These are phyloP conservation scores for Pseudogymnoascus sp. DNA, from an alignment of 2,329 filamentous ascomycete genomes.

Conservation along the genomic window DNA sequence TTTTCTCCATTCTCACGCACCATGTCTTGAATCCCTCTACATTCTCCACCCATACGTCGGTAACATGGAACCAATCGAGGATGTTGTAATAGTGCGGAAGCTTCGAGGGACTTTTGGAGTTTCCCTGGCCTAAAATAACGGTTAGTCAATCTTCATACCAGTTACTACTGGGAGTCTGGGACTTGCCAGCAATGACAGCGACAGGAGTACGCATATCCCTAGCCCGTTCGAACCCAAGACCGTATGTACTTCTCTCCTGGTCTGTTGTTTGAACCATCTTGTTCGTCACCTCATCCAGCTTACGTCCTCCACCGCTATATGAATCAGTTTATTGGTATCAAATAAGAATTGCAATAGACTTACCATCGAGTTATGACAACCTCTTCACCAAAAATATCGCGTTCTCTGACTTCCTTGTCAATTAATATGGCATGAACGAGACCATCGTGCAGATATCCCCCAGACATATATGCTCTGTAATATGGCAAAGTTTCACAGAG, in stretches of 20 bases:
- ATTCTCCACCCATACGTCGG: conserved; percentile 59
- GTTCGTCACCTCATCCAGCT: conserved; percentile 36
- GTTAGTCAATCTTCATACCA: conserved; percentile 12
- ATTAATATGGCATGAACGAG: conserved; percentile 50
- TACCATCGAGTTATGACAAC: conserved; percentile 56
- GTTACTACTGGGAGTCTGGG: not conserved
- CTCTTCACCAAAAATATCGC: conserved; percentile 51
- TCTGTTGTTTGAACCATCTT: conserved; percentile 37
- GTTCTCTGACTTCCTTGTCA: conserved; percentile 42
- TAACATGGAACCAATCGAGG: conserved; percentile 60
- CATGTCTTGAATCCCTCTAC: conserved; percentile 30
- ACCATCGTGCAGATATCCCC: conserved; percentile 42
- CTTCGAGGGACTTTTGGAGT: conserved; percentile 37
- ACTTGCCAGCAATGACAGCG: conserved; percentile 44
- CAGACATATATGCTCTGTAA: conserved; percentile 52
- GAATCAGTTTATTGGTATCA: conserved; percentile 15
- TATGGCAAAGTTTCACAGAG: conserved; percentile 56
- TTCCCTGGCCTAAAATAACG: conserved; percentile 38
- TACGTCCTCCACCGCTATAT: conserved; percentile 44
- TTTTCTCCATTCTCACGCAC: conserved; percentile 58
- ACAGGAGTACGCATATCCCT: conserved; percentile 41
- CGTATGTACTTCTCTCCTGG: conserved; percentile 32
- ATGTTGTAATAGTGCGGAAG: conserved; percentile 54
- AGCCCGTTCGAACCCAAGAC: conserved; percentile 37
- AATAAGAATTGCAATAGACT: conserved; percentile 19